Evolutionary conservation across 2,329 filamentous ascomycete species (phyloP).

Genomic region (Orbilia oligospora): DNA sequence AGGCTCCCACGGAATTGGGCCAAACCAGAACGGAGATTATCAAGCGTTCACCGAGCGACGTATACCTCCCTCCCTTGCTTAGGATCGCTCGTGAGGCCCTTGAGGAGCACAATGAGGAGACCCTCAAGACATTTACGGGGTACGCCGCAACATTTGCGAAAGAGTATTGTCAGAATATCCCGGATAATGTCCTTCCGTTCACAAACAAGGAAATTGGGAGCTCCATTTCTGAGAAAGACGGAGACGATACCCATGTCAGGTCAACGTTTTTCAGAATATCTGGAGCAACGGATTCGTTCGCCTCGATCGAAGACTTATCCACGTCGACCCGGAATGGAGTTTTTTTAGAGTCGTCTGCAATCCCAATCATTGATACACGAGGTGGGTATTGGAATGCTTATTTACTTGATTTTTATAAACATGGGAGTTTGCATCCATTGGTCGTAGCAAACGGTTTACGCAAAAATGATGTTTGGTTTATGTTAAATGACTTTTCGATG

Average conservation of each 20-base stretch:
- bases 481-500: constrained; percentile 75
- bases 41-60: constrained; percentile 74
- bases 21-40: constrained; percentile 70
- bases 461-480: constrained; percentile 79
- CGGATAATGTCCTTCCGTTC: constrained; percentile 74
- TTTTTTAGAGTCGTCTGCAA: constrained; percentile 80
- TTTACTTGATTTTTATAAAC: constrained; percentile 82
- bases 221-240: constrained; percentile 22
- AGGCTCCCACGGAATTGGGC: constrained; percentile 63
- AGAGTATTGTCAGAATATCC: constrained; percentile 72
- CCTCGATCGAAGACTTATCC: constrained; percentile 78
- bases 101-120: constrained; percentile 75
- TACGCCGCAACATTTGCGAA: constrained; percentile 80
- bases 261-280: constrained; percentile 82
- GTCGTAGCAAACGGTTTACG: constrained; percentile 77
- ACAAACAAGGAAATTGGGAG: constrained; percentile 66
- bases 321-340: constrained; percentile 76
- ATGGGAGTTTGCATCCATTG: constrained; percentile 76
- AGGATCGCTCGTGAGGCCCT: constrained; percentile 73
- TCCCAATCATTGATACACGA: constrained; percentile 76
- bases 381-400: constrained; percentile 76
- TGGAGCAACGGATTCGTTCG: constrained; percentile 76
- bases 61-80: constrained; percentile 77
- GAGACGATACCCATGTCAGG: constrained; percentile 66
- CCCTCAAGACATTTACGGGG: constrained; percentile 69